A percentile compares a stretch with the other conserved stretches of the same genome.
Evolutionary conservation across 306 rosid species (phyloP).

Genomic region (Rosa chinensis): DNA sequence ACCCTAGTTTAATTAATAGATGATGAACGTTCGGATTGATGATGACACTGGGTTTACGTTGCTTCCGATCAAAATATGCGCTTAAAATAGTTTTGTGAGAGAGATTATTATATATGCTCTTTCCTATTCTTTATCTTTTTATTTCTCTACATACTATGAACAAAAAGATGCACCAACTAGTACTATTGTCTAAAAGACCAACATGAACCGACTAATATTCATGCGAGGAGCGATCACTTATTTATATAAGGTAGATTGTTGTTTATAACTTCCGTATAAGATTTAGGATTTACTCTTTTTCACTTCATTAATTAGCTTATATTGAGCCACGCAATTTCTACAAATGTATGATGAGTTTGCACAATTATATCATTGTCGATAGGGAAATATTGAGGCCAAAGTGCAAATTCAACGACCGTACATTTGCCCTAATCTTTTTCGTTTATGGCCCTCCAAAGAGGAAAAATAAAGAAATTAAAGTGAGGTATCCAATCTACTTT

Average conservation of each 20-base stretch:
- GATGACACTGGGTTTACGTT: background rate
- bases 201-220: background rate
- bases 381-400: background rate
- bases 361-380: background rate
- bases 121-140: background rate
- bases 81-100: background rate
- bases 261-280: background rate
- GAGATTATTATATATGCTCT: background rate
- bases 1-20: background rate
- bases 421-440: background rate
- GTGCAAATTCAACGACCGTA: background rate
- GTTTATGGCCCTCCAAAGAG: conserved; percentile 7
- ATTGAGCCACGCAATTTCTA: background rate
- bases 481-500: conserved; percentile 23
- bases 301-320: too few relatives aligned
- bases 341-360: background rate
- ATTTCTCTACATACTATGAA: background rate
- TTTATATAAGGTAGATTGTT: background rate
- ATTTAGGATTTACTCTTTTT: too few relatives aligned
- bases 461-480: background rate
- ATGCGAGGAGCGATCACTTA: too few relatives aligned
- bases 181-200: too few relatives aligned
- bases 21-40: background rate
- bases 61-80: background rate
- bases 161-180: too few relatives aligned